Evolutionary conservation across 257 asterid genomes (phyloP).

Genomic region (Avicennia marina): DNA sequence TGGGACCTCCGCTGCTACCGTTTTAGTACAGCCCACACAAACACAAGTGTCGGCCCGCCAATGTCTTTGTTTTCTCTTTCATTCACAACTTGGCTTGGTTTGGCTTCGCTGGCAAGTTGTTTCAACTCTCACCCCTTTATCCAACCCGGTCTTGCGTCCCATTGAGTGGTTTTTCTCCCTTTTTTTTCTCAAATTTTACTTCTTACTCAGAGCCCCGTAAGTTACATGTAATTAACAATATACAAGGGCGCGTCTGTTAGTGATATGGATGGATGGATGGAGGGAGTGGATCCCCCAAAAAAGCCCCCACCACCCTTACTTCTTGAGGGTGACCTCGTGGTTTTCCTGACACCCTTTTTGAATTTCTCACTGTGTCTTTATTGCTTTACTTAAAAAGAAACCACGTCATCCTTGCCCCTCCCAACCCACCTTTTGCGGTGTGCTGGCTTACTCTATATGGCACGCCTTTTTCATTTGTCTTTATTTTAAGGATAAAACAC

Average conservation of each 20-base stretch:
- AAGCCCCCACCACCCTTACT: constrained; percentile 24
- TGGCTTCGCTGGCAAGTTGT: background rate
- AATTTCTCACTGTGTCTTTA: constrained; percentile 36
- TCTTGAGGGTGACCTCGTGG: constrained; percentile 38
- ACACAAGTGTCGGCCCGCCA: too few species aligned
- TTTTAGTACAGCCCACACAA: constrained; percentile 34
- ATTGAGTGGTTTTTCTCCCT: background rate
- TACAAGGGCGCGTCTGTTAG: background rate
- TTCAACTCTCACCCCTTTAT: background rate
- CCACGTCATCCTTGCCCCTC: constrained; percentile 26
- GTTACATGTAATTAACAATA: too few species aligned
- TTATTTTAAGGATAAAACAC: background rate
- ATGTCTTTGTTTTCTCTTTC: too few species aligned
- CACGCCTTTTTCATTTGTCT: constrained; percentile 17
- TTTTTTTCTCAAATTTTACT: background rate
- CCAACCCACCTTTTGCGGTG: constrained; percentile 21
- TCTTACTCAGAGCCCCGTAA: constrained; percentile 2
- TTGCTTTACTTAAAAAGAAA: constrained; percentile 52
- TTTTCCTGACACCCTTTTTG: constrained; percentile 13
- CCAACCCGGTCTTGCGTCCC: background rate
- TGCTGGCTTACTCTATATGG: constrained; percentile 10
- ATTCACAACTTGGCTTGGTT: constrained; percentile 10
- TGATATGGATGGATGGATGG: background rate
- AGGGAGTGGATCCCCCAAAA: constrained; percentile 32
- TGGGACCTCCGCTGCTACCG: constrained; percentile 6